Base-by-base conservation (phyloP, 352 stramenopile genomes). In the Pelagophyceae sp. region DNA sequence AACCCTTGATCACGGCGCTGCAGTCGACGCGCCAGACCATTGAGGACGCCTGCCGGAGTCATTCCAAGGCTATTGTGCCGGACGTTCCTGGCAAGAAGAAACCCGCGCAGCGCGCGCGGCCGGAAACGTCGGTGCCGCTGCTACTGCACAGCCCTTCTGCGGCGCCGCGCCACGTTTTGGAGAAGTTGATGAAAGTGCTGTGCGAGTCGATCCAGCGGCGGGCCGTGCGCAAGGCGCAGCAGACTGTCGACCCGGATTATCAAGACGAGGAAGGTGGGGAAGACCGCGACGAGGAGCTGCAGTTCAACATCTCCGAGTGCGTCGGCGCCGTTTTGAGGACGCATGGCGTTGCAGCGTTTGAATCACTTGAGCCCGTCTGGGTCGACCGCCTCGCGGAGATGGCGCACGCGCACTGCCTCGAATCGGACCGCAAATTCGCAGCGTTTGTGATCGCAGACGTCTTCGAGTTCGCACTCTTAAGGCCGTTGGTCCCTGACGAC, bases 21-120 rank as follows among this genome's bases (percentile, higher is more conserved):
- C 67, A 58, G 38, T 33, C 67, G 2, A 5, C 27, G 35, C 6
- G 33, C 0, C 17, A 17, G 35, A 58, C 35, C 33, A 51, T 74
- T 37, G 67, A 74, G 67, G 67, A 31, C 17, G 67, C 17, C 67
- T 74, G 67, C 38, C 67, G 67, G 45, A 23, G 11, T 54, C 45
- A 54, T 54, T 23, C 11, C 45, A 23, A 23, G 45, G 11, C 11
- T n/a, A n/a, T n/a, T 6, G 58, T 67, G 11, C 6, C 29, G 11
- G 58, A 33, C 58, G 58, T 31, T 31, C 58, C 11, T 11, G 6
- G 58, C 23, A n/a, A 33, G 11, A 67, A 67, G 5, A 67, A 67
- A 11, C 15, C 11, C 23, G 31, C 11, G 15, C 58, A 27, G 23
- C 23, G 23, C 58, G 58, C 23, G 27, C 5, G 5, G 58, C 58